A percentile compares a stretch with the other conserved stretches of the same genome.
phyloP scores from a whole-genome alignment of 1,139 yeast species.

The Hansenula sp. region DNA sequence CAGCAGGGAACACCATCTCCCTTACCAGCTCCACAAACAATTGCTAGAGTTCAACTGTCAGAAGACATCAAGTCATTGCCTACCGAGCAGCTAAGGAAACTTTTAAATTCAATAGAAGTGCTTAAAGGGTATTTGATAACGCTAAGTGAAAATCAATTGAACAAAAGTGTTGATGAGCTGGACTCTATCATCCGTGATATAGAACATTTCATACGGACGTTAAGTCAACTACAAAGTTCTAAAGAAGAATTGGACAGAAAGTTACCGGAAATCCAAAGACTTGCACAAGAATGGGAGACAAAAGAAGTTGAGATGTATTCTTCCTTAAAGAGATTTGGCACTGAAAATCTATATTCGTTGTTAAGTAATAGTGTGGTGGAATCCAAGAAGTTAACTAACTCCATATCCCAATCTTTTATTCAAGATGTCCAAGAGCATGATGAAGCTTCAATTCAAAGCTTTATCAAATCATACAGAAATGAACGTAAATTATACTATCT shows the following conservation, averaged over 20 bases:
- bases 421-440: conserved; percentile 14
- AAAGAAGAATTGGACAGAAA: conserved; percentile 12
- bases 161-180: conserved; percentile 9
- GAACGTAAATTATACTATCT: conserved; percentile 49
- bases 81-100: conserved; percentile 23
- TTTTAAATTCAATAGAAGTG: conserved; percentile 20
- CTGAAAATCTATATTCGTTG: conserved; percentile 12
- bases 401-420: conserved; percentile 16
- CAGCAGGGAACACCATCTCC: neutral
- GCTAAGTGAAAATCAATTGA: conserved; percentile 10
- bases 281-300: conserved; percentile 13
- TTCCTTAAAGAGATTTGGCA: conserved; percentile 15
- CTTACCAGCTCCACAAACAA: neutral
- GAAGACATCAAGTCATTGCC: conserved; percentile 23
- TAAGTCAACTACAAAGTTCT: conserved; percentile 3
- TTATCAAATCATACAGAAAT: conserved; percentile 40
- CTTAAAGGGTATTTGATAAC: conserved; percentile 25
- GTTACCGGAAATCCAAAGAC: conserved; percentile 3
- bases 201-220: conserved; percentile 6
- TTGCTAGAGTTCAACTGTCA: conserved; percentile 13
- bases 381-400: conserved; percentile 13
- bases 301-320: conserved; percentile 23
- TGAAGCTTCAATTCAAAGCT: conserved; percentile 25
- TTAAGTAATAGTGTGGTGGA: conserved; percentile 11
- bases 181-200: conserved; percentile 9